Conservation (phyloP, 2,329 filamentous ascomycete species). For the Eutypa lata region DNA sequence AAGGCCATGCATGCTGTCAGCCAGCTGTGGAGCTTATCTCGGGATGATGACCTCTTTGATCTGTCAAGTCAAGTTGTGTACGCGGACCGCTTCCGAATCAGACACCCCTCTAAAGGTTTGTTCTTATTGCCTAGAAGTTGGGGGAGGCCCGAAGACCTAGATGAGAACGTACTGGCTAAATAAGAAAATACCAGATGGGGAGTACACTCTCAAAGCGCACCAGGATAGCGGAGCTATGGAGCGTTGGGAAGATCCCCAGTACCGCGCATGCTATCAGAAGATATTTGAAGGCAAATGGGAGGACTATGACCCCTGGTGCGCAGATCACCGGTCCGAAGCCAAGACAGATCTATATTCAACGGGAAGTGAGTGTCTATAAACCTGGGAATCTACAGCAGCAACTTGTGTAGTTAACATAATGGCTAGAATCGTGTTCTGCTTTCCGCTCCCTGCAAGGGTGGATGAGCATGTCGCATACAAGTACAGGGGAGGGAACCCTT, state of each 20-base stretch:
- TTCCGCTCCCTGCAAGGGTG: conserved; percentile 71
- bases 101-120: conserved; percentile 37
- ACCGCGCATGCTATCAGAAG: conserved; percentile 55
- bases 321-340: conserved; percentile 32
- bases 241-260: conserved; percentile 55
- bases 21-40: conserved; percentile 4
- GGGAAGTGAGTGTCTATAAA: conserved; percentile 2
- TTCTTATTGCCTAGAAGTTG: background rate
- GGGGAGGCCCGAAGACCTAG: too few relatives aligned
- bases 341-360: conserved; percentile 19
- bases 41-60: conserved; percentile 7
- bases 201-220: conserved; percentile 55
- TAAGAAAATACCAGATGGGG: conserved; percentile 20
- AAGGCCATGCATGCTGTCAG: conserved; percentile 13
- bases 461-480: conserved; percentile 61
- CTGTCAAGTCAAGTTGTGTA: conserved; percentile 19
- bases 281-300: conserved; percentile 66
- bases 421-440: conserved; percentile 53
- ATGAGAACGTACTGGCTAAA: too few relatives aligned
- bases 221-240: conserved; percentile 54
- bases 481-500: conserved; percentile 64
- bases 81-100: conserved; percentile 23
- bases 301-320: conserved; percentile 64
- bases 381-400: background rate
- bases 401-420: conserved; percentile 29